A percentile compares a stretch with the other conserved stretches of the same genome.
These are phyloP conservation scores for Hydnomerulius pinastri DNA, from an alignment of 768 basidiomycete genomes.

Conservation along the genomic window DNA sequence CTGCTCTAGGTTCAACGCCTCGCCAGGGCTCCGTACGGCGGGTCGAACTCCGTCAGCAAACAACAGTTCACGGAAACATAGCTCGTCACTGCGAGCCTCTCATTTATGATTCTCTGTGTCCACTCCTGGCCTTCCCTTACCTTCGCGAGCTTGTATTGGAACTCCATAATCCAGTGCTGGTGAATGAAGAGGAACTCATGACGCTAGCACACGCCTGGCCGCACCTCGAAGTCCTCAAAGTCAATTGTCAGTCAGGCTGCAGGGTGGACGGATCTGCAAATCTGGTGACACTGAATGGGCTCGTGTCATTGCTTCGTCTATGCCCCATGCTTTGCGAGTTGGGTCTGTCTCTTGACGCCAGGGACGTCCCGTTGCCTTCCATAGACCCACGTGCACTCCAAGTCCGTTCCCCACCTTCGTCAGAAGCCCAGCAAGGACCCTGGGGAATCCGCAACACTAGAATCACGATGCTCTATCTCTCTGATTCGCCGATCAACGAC, in stretches of 20 bases:
- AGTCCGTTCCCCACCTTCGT: no score
- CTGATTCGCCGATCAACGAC: no score
- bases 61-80: no score
- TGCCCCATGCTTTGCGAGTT: neutral
- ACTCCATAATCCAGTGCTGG: conserved; percentile 13
- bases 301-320: conserved; percentile 4
- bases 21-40: no score
- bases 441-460: no score
- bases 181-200: conserved; percentile 8
- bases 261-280: conserved; percentile 7
- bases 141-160: conserved; percentile 8
- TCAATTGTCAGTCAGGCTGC: no score
- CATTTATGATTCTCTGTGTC: conserved; percentile 4
- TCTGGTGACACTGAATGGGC: conserved; percentile 6
- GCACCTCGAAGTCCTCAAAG: neutral
- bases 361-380: conserved; percentile 15
- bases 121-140: conserved; percentile 1
- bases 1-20: no score
- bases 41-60: no score
- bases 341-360: conserved; percentile 13
- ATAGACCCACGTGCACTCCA: no score
- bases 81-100: no score
- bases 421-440: no score
- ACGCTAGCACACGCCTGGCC: conserved; percentile 12
- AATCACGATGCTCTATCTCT: no score